A percentile compares a stretch with the other conserved stretches of the same genome.
Evolutionary conservation across 768 basidiomycete genomes (phyloP).

Genomic region (Kwoniella dendrophila): DNA sequence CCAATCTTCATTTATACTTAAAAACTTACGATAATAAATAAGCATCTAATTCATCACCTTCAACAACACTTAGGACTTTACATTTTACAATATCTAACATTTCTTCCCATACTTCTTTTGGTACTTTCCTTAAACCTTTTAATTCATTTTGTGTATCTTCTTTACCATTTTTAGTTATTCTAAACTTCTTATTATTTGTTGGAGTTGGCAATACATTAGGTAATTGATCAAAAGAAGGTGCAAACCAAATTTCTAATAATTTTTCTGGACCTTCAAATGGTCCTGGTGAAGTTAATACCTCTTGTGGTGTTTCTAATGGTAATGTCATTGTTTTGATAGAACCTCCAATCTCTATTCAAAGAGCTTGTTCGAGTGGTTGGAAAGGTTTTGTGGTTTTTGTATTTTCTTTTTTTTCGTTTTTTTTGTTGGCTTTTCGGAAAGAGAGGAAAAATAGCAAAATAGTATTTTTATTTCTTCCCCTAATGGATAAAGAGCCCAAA

Average conservation of each 20-base stretch:
- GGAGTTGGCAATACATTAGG: conserved; percentile 50
- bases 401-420: too few species aligned
- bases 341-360: too few species aligned
- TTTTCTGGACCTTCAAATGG: conserved; percentile 74
- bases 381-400: too few species aligned
- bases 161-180: conserved; percentile 40
- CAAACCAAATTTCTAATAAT: conserved; percentile 96
- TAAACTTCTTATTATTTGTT: background rate
- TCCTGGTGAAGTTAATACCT: conserved; percentile 16
- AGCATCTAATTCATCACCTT: conserved; percentile 88
- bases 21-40: conserved; percentile 84
- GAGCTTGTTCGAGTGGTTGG: too few species aligned
- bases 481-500: too few species aligned
- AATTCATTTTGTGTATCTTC: conserved; percentile 57
- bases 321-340: conserved; percentile 4
- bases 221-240: conserved; percentile 69
- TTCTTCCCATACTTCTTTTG: conserved; percentile 82
- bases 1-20: background rate
- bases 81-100: conserved; percentile 97
- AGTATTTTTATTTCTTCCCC: too few species aligned
- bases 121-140: conserved; percentile 75
- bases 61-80: conserved; percentile 86
- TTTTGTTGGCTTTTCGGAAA: too few species aligned
- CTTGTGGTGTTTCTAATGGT: conserved; percentile 5
- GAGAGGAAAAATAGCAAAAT: too few species aligned